Percentiles rank a stretch among this genome's conserved stretches.
These are phyloP conservation scores for Xylaria bambusicola DNA, from an alignment of 495 filamentous ascomycete species.

Conservation along the genomic window DNA sequence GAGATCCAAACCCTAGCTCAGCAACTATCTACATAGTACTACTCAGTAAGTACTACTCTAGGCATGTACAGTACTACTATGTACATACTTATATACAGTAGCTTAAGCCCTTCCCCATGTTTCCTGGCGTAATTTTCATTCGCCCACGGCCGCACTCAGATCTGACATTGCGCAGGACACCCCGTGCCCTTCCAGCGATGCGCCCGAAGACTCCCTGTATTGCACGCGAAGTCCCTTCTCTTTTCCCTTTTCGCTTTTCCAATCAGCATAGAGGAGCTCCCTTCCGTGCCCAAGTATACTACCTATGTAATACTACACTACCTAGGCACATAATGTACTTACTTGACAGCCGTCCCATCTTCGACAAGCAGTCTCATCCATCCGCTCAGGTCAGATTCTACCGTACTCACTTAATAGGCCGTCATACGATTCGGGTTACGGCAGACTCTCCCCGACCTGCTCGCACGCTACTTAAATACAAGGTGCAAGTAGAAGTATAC, in stretches of 20 bases:
- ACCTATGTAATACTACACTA: too few species aligned
- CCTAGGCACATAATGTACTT: too few species aligned
- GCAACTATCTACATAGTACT: too few species aligned
- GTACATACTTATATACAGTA: too few species aligned
- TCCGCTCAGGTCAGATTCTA: background rate
- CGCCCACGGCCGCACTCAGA: slow-evolving; percentile 29
- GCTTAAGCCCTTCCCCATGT: slow-evolving; percentile 28
- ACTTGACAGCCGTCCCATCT: background rate
- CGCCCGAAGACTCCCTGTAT: slow-evolving; percentile 5
- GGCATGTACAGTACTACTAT: too few species aligned
- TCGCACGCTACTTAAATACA: background rate
- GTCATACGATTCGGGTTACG: slow-evolving; percentile 14
- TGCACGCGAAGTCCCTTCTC: background rate
- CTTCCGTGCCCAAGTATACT: background rate
- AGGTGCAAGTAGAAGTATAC: background rate
- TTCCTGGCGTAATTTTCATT: slow-evolving; percentile 35
- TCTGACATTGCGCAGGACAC: slow-evolving; percentile 35
- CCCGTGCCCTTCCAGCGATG: slow-evolving; percentile 22
- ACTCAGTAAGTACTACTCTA: too few species aligned
- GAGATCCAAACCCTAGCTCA: slow-evolving; percentile 28
- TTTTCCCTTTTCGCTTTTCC: background rate
- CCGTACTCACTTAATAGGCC: background rate
- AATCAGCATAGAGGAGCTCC: background rate
- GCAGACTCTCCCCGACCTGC: slow-evolving; percentile 5
- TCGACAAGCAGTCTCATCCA: background rate